Evolutionary conservation across 2,329 filamentous ascomycete genomes (phyloP).

Genomic region (Diaporthe aspalathi): DNA sequence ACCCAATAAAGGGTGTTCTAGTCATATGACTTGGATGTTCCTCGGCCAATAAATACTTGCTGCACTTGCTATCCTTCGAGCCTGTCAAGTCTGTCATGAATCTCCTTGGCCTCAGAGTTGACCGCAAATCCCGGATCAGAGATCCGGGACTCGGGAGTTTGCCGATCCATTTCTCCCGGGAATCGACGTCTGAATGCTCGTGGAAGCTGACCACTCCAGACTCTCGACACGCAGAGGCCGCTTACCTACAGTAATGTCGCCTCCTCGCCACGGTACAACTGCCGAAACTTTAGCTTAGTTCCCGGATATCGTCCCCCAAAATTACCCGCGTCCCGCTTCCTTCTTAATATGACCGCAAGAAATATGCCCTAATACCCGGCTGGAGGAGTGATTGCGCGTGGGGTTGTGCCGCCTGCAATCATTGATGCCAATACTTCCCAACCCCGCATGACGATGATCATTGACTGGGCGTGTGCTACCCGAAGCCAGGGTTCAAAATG

Average conservation of each 20-base stretch:
- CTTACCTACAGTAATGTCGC: no score
- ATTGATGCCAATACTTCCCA: neutral
- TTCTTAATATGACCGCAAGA: neutral
- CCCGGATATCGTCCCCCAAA: conserved; percentile 1
- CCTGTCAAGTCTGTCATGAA: neutral
- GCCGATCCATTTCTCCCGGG: neutral
- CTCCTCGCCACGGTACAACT: neutral
- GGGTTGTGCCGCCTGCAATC: neutral
- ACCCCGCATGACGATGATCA: conserved; percentile 23
- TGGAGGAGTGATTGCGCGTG: neutral
- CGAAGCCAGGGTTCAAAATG: neutral
- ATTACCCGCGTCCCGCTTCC: conserved; percentile 6
- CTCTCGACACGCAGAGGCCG: no score
- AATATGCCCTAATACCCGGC: neutral
- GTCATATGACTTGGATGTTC: no score
- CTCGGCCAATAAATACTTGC: no score
- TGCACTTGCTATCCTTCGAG: neutral
- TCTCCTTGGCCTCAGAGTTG: no score
- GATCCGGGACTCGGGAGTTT: neutral
- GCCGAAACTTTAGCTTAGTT: neutral
- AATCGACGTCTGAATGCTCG: neutral
- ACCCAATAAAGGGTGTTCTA: neutral
- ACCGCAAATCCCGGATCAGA: neutral
- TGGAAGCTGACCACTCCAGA: neutral
- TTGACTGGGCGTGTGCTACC: neutral